phyloP scores from a whole-genome alignment of 1,139 yeast species.

The Zygoascus sp. region DNA sequence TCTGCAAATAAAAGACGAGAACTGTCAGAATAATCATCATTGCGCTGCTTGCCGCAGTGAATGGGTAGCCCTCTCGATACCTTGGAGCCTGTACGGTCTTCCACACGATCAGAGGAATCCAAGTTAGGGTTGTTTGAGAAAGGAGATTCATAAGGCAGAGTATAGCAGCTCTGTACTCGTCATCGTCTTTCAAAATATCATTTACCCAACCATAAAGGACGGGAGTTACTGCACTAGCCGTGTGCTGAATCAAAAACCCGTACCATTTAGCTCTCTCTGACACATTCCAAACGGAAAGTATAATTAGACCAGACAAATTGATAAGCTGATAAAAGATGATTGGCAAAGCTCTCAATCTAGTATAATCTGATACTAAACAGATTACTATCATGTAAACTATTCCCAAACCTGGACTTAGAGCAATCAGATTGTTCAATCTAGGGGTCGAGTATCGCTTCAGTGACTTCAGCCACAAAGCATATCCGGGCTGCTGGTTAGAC shows the following conservation, averaged over 20 bases:
- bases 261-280: slow-evolving; percentile 7
- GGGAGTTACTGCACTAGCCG: slow-evolving; percentile 8
- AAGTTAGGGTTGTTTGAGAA: slow-evolving; percentile 32
- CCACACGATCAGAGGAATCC: slow-evolving; percentile 41
- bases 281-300: slow-evolving; percentile 11
- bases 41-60: slow-evolving; percentile 50
- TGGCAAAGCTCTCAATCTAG: slow-evolving; percentile 2
- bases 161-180: slow-evolving; percentile 9
- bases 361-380: slow-evolving; percentile 7
- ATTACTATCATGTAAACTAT: slow-evolving; percentile 10
- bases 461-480: slow-evolving; percentile 12
- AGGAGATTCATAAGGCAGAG: slow-evolving; percentile 24
- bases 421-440: slow-evolving; percentile 11
- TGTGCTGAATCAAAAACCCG: slow-evolving; percentile 8
- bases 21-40: slow-evolving; percentile 52
- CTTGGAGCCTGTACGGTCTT: slow-evolving; percentile 51
- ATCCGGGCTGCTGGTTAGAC: slow-evolving; percentile 3
- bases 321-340: neutral
- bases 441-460: slow-evolving; percentile 8
- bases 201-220: slow-evolving; percentile 13
- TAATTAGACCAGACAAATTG: slow-evolving; percentile 6
- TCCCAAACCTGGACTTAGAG: slow-evolving; percentile 9
- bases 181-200: slow-evolving; percentile 12
- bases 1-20: slow-evolving; percentile 53
- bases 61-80: slow-evolving; percentile 47